phyloP scores from a whole-genome alignment of 179 eudicot genomes.

The Silene coronaria region DNA sequence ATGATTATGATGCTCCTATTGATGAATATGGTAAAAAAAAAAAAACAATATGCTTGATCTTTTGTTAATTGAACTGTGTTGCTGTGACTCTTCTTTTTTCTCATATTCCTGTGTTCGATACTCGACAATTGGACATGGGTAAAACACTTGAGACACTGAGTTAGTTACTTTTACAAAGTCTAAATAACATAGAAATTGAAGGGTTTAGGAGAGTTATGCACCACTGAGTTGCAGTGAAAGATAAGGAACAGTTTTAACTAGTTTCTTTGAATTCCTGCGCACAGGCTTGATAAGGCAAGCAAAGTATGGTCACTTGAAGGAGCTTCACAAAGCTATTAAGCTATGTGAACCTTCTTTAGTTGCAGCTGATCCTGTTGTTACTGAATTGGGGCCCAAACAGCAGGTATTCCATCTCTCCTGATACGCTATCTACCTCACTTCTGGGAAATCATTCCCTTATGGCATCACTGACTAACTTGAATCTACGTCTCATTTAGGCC shows the following conservation, averaged over 20 bases:
- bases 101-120: background rate
- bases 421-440: slow-evolving; percentile 5
- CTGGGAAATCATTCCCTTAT: background rate
- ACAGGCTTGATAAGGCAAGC: slow-evolving; percentile 85
- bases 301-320: slow-evolving; percentile 85
- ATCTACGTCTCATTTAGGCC: slow-evolving; percentile 47
- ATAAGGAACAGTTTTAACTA: background rate
- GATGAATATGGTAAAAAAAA: slow-evolving; percentile 75
- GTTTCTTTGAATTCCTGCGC: slow-evolving; percentile 4
- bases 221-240: slow-evolving; percentile 4
- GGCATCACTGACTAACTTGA: slow-evolving; percentile 7
- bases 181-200: background rate
- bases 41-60: background rate
- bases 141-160: background rate
- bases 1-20: slow-evolving; percentile 88
- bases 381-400: slow-evolving; percentile 67
- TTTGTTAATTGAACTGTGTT: background rate
- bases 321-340: slow-evolving; percentile 87
- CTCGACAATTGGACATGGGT: background rate
- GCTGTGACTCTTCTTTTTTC: background rate
- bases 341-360: slow-evolving; percentile 74
- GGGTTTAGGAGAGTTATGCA: background rate
- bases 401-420: slow-evolving; percentile 44
- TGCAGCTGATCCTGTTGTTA: slow-evolving; percentile 74
- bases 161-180: background rate